These are phyloP conservation scores for Penicillium coffeae DNA, from an alignment of 495 filamentous ascomycete genomes.

Conservation along the genomic window DNA sequence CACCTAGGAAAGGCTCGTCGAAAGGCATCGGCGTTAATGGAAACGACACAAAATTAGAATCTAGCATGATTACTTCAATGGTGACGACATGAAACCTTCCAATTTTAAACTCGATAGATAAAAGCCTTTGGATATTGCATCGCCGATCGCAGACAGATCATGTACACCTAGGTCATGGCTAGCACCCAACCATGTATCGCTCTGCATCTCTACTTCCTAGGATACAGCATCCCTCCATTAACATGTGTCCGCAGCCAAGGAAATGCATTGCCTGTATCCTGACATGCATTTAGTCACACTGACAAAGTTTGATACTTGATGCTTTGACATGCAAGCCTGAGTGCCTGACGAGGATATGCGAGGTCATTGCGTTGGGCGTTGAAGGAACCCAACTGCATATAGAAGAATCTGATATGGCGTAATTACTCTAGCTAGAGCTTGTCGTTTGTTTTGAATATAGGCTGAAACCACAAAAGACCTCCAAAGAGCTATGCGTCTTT, in stretches of 20 bases:
- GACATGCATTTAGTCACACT: neutral
- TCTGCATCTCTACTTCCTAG: neutral
- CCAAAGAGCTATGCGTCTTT: too few relatives aligned
- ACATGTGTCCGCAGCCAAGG: neutral
- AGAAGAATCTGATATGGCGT: neutral
- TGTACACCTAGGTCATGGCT: neutral
- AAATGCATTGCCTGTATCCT: neutral
- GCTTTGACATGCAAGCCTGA: conserved; percentile 19
- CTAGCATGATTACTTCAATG: conserved; percentile 15
- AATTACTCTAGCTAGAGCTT: neutral
- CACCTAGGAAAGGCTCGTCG: neutral
- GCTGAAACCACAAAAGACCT: too few relatives aligned
- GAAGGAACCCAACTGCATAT: conserved; percentile 6
- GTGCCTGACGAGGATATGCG: conserved; percentile 15
- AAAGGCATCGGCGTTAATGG: conserved; percentile 23
- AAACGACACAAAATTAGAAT: conserved; percentile 21
- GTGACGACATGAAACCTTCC: conserved; percentile 6
- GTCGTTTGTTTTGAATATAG: too few relatives aligned
- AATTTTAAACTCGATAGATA: neutral
- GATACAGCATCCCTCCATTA: neutral
- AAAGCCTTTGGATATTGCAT: neutral
- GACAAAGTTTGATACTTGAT: conserved; percentile 8
- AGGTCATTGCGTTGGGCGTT: conserved; percentile 9
- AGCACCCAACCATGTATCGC: neutral
- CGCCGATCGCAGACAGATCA: neutral